Evolutionary conservation across 1,284 basidiomycete species (phyloP), one percentile per base, ranked within the genome.

Genomic region (Ganoderma resinaceum): DNA sequence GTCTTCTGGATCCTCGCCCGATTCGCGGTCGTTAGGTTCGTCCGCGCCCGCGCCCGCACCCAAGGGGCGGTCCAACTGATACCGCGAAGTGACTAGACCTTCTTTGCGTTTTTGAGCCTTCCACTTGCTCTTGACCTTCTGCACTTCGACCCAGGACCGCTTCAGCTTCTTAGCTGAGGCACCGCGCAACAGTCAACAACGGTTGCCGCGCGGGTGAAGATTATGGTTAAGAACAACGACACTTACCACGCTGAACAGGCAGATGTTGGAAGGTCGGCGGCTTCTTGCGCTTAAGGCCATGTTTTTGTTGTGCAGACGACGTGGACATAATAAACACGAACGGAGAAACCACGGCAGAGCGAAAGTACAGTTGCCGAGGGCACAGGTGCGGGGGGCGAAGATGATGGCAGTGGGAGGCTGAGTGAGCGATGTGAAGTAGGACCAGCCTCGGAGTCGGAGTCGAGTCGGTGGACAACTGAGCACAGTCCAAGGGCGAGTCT

Each of bases 71-170:
- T 71, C 68, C 37, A 72, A 65, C 53, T 72, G 70, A 52, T 66
- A 61, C 23, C 74, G 71, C 29, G 69, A 63, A 8, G 76, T 72
- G 62, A 74, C 66, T 29, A 84, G 73, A 38, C 83, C 87, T 73
- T 91, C 86, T 74, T 86, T 89, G 66, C 84, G 86, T 77, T 92
- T 93, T 78, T 93, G 85, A n/a, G 87, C 85, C 70, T 85, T 91
- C 92, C 93, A 94, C 82, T 90, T 86, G 75, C 85, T 88, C 75
- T 91, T 92, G 68, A 94, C 87, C 79, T 94, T 94, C 69, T 86
- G 85, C 68, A 85, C 89, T 68, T 90, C 85, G 3, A 94, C 83
- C 93, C 93, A 94, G 62, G 84, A 83, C 77, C 87, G 86, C 79
- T 93, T 94, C 69, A 94, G 82, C 74, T 88, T 89, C 76, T 86